Conservation (phyloP, 352 stramenopile species). For the Peronospora tabacina region DNA sequence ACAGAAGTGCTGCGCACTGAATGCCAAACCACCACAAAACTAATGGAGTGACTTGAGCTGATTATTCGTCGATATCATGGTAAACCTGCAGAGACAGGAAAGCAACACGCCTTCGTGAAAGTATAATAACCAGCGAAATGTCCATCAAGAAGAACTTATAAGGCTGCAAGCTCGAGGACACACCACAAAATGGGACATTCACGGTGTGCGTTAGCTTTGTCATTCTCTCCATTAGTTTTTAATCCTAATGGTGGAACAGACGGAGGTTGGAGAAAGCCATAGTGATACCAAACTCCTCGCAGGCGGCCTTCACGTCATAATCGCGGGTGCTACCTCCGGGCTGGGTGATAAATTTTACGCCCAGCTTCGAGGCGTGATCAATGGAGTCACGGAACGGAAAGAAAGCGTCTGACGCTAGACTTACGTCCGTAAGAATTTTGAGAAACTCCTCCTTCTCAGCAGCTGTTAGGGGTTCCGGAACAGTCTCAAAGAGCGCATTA, state of each 20-base stretch:
- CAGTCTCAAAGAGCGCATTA: conserved; percentile 91
- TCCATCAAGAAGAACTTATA: conserved; percentile 7
- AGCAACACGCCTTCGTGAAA: conserved; percentile 20
- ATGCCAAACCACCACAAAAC: conserved; percentile 1
- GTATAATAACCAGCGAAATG: conserved; percentile 18
- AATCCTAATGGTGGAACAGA: conserved; percentile 98
- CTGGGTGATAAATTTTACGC: conserved; percentile 97
- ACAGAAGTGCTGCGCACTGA: neutral
- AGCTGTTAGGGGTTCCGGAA: conserved; percentile 90
- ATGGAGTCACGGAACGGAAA: conserved; percentile 99
- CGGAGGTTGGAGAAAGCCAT: conserved; percentile 98
- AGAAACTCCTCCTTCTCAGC: conserved; percentile 95
- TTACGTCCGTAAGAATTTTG: conserved; percentile 81
- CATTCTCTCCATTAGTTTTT: conserved; percentile 9
- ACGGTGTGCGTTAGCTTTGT: conserved; percentile 8
- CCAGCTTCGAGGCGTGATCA: conserved; percentile 92
- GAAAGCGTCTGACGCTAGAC: conserved; percentile 98
- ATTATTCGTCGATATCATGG: neutral
- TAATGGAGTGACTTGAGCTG: conserved; percentile 9
- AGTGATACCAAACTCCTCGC: conserved; percentile 97
- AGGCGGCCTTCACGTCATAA: conserved; percentile 90
- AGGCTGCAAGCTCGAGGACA: conserved; percentile 10
- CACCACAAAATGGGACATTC: conserved; percentile 12
- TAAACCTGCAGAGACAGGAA: conserved; percentile 7
- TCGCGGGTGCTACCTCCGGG: conserved; percentile 84